Evolutionary conservation across 306 rosid species (phyloP).

Genomic region (Casuarina equisetifolia): DNA sequence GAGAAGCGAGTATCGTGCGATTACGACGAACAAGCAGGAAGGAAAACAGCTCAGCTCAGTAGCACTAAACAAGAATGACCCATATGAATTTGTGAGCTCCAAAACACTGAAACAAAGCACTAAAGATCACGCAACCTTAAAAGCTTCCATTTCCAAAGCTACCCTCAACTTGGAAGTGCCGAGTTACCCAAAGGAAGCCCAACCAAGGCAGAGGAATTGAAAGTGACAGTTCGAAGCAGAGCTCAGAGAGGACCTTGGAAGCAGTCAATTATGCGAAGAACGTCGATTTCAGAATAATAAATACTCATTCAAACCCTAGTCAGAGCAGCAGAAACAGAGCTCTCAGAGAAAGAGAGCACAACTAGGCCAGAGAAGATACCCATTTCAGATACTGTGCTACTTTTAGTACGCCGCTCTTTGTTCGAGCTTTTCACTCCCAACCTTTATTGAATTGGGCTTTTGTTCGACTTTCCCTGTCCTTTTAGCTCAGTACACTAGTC

Average conservation of each 20-base stretch:
- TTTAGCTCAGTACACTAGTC: conserved; percentile 43
- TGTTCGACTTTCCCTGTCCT: conserved; percentile 36
- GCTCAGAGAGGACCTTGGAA: conserved; percentile 46
- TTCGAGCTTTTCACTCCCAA: conserved; percentile 51
- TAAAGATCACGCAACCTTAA: conserved; percentile 49
- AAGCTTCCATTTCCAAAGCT: conserved; percentile 77
- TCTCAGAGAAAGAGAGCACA: conserved; percentile 38
- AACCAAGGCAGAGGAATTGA: conserved; percentile 45
- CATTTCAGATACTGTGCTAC: conserved; percentile 78
- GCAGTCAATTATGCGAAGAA: conserved; percentile 57
- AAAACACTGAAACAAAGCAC: conserved; percentile 41
- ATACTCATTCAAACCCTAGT: conserved; percentile 84
- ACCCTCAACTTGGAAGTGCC: conserved; percentile 59
- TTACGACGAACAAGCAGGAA: conserved; percentile 7
- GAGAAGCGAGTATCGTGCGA: conserved; percentile 13
- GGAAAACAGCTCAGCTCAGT: conserved; percentile 17
- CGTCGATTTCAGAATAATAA: conserved; percentile 76
- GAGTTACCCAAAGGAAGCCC: conserved; percentile 54
- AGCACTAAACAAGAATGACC: conserved; percentile 22
- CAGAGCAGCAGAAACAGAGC: conserved; percentile 65
- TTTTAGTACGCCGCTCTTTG: conserved; percentile 60
- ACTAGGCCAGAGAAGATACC: conserved; percentile 73
- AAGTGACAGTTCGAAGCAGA: conserved; percentile 55
- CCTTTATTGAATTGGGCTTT: conserved; percentile 44
- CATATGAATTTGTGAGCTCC: conserved; percentile 37